Evolutionary conservation across 192 early-diverging fungal genomes (phyloP), one percentile per base, ranked within the genome.

Genomic region (Coemansia aciculifera): DNA sequence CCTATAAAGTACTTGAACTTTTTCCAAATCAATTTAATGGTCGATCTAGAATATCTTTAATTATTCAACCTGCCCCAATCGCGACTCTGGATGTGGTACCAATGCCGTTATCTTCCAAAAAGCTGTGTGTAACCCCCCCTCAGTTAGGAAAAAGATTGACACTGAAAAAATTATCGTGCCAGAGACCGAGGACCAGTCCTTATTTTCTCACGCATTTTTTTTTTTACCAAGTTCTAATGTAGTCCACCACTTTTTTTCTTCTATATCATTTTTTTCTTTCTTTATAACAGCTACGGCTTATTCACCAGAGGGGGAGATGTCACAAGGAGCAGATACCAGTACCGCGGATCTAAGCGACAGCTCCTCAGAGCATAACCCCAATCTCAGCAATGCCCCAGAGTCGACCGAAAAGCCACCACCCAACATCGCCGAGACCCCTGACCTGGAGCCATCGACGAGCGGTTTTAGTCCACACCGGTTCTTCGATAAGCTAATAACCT

Each of bases 401-500:
- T 10, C 23, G 0, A 52, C n/a, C 9, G 23, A 52, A 24, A 52
- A 24, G 23, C 21, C 12, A 1, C 24, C 51, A 4, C 10, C 51
- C 24, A 52, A 29, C 12, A 10, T 23, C 27, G 23, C 11, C 44
- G 44, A 48, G n/a, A 15, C 7, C 15, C 5, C 34, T 8, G 3
- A 19, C n/a, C n/a, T 4, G 17, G 9, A 51, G 15, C 21, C 48
- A 12, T 10, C 48, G 10, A 23, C 24, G n/a, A 29, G 24, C 4
- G 24, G 51, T 5, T 29, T 27, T 3, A 65, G 37, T 27, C 34
- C 64, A 19, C 62, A 48, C 17, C 7, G 69, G 5, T 17, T 67
- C 11, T 23, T 79, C n/a, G 65, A 65, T 15, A 27, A 24, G 1
- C 48, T 73, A 8, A 31, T 80, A 3, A 71, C 57, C 57, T 69